phyloP scores from a whole-genome alignment of 2,329 filamentous ascomycete species.

The Mycogone perniciosa region DNA sequence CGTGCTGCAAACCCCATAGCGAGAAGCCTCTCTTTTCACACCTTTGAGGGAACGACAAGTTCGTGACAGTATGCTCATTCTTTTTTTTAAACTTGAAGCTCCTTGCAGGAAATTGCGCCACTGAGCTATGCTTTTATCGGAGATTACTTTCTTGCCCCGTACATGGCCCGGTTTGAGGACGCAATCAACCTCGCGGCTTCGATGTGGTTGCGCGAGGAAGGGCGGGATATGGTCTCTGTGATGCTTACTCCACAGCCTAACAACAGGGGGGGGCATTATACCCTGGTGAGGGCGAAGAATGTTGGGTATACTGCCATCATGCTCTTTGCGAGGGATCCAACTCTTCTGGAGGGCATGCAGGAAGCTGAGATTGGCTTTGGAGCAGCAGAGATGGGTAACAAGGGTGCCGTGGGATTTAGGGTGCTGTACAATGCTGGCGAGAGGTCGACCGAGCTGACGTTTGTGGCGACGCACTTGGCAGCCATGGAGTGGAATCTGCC shows the following conservation, averaged over 20 bases:
- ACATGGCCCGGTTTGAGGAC: constrained; percentile 64
- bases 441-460: constrained; percentile 62
- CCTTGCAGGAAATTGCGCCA: constrained; percentile 87
- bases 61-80: not conserved
- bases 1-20: too few species aligned
- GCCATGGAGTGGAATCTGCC: constrained; percentile 76
- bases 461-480: constrained; percentile 82
- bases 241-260: constrained; percentile 10
- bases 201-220: constrained; percentile 24
- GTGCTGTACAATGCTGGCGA: constrained; percentile 47
- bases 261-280: constrained; percentile 44
- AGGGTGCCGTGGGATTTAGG: constrained; percentile 80
- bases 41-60: not conserved
- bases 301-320: constrained; percentile 87
- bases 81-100: constrained; percentile 35
- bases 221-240: constrained; percentile 13
- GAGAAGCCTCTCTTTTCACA: not conserved
- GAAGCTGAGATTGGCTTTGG: constrained; percentile 83
- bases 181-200: constrained; percentile 65
- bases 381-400: constrained; percentile 85
- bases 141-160: constrained; percentile 68
- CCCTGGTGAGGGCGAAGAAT: constrained; percentile 63
- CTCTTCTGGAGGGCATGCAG: constrained; percentile 58
- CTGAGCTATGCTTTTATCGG: constrained; percentile 81
- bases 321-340: constrained; percentile 66